phyloP scores from a whole-genome alignment of 257 asterid species.

The Fraxinus cuspidata region DNA sequence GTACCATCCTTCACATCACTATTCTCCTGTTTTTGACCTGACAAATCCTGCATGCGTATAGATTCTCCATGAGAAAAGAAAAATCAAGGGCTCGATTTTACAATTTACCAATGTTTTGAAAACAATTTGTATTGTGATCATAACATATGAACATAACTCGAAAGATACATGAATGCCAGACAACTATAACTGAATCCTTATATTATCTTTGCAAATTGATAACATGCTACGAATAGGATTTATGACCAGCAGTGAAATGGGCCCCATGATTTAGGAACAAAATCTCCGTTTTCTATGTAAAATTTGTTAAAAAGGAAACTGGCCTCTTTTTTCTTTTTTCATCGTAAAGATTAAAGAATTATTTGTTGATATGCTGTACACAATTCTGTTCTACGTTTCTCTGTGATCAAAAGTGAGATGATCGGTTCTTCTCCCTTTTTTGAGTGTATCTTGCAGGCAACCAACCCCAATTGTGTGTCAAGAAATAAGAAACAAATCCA shows the following conservation, averaged over 20 bases:
- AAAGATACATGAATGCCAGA: neutral
- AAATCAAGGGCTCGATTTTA: neutral
- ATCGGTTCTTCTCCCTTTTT: neutral
- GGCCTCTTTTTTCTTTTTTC: neutral
- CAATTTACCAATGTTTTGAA: neutral
- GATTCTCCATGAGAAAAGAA: conserved; percentile 20
- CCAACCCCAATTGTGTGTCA: neutral
- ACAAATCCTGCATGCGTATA: conserved; percentile 36
- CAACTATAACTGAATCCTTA: neutral
- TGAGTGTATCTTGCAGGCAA: neutral
- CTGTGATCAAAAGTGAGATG: neutral
- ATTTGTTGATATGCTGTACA: too few relatives aligned
- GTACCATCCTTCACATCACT: conserved; percentile 30
- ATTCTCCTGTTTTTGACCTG: conserved; percentile 27
- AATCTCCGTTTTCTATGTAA: neutral
- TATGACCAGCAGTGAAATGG: too few relatives aligned
- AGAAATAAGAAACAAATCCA: neutral
- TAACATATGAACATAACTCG: neutral
- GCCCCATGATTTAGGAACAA: too few relatives aligned
- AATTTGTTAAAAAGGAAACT: too few relatives aligned
- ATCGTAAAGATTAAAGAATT: too few relatives aligned
- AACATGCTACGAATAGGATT: too few relatives aligned
- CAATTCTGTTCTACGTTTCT: neutral
- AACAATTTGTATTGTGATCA: neutral
- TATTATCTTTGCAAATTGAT: neutral